These are phyloP conservation scores for Cytidiella melzeri DNA, from an alignment of 768 basidiomycete genomes.

Conservation along the genomic window DNA sequence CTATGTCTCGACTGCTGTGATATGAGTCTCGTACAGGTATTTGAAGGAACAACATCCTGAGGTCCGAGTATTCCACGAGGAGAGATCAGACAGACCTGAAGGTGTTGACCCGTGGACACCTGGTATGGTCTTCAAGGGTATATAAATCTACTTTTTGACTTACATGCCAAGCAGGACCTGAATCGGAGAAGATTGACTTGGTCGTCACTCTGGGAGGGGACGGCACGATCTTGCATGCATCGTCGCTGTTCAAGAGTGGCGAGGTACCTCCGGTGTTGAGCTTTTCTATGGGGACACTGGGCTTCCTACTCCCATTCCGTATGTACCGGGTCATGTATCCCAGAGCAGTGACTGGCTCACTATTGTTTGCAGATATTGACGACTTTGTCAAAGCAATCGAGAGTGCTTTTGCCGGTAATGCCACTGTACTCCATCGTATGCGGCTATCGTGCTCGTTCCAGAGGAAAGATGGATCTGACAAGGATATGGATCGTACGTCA, in stretches of 20 bases:
- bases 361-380: slow-evolving; percentile 64
- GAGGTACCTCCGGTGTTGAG: slow-evolving; percentile 89
- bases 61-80: slow-evolving; percentile 27
- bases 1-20: background rate
- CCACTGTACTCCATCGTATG: slow-evolving; percentile 85
- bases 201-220: slow-evolving; percentile 92
- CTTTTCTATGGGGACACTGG: slow-evolving; percentile 90
- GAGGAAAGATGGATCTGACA: slow-evolving; percentile 40
- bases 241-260: slow-evolving; percentile 84
- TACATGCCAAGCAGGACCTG: slow-evolving; percentile 30
- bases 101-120: slow-evolving; percentile 50
- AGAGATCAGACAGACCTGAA: slow-evolving; percentile 44
- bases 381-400: slow-evolving; percentile 77
- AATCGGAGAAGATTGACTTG: slow-evolving; percentile 66
- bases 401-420: slow-evolving; percentile 72
- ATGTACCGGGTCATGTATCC: slow-evolving; percentile 29
- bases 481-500: slow-evolving; percentile 51
- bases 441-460: slow-evolving; percentile 78
- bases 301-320: slow-evolving; percentile 94
- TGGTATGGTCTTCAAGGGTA: slow-evolving; percentile 43
- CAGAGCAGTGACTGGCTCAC: background rate
- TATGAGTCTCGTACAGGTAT: slow-evolving; percentile 15
- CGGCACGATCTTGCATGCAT: slow-evolving; percentile 91
- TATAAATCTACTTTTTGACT: background rate
- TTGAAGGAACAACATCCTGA: slow-evolving; percentile 25